Evolutionary conservation across 208 protist species (phyloP).

Genomic region (Trypanosoma platydactyli): DNA sequence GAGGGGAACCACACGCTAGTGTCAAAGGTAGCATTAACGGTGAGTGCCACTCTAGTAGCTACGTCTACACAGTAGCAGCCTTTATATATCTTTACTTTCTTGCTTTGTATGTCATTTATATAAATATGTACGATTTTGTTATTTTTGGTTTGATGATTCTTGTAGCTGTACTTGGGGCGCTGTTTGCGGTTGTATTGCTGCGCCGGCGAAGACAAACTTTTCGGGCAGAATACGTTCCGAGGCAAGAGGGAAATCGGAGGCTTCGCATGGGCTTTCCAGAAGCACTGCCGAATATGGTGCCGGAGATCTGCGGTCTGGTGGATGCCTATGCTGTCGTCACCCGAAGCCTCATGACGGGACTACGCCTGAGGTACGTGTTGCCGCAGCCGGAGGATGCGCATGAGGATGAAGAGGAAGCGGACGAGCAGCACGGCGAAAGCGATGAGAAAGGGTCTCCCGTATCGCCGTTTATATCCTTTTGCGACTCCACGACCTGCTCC

Average conservation of each 20-base stretch:
- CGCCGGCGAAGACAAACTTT: too few relatives aligned
- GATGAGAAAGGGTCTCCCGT: background rate
- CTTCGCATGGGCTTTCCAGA: background rate
- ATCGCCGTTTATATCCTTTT: too few relatives aligned
- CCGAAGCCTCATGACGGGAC: background rate
- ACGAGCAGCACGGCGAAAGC: background rate
- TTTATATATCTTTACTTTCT: too few relatives aligned
- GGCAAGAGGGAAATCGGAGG: background rate
- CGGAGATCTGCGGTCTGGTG: background rate
- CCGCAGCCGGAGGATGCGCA: background rate
- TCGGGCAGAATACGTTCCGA: background rate
- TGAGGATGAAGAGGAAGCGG: background rate
- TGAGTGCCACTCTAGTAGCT: too few relatives aligned
- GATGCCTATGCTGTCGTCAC: slow-evolving; percentile 11
- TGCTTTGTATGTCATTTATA: too few relatives aligned
- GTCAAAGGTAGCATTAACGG: too few relatives aligned
- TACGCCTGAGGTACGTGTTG: background rate
- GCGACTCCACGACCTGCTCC: background rate
- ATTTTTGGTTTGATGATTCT: too few relatives aligned
- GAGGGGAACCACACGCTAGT: too few relatives aligned
- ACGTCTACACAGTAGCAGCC: too few relatives aligned
- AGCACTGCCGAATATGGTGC: background rate
- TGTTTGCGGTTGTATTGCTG: too few relatives aligned
- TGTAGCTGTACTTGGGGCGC: too few relatives aligned
- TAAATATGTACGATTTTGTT: too few relatives aligned